These are phyloP conservation scores for Linnemannia schmuckeri DNA, from an alignment of 192 early-diverging fungal species.

Conservation along the genomic window DNA sequence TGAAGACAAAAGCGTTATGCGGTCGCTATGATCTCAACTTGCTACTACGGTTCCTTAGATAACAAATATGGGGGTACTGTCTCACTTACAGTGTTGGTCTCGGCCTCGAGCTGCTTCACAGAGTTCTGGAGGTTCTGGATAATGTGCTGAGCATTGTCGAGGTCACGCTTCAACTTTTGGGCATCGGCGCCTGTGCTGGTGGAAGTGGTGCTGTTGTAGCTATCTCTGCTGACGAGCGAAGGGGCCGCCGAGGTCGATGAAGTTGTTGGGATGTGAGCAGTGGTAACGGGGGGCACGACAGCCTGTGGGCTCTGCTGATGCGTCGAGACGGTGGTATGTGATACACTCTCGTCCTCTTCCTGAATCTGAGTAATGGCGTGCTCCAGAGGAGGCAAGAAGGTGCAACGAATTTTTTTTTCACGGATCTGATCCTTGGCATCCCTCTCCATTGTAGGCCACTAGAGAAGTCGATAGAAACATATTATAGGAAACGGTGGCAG, in stretches of 20 bases:
- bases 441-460: conserved; percentile 76
- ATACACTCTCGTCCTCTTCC: conserved; percentile 23
- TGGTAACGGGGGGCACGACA: neutral
- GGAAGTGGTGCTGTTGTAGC: conserved; percentile 7
- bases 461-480: neutral
- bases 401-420: conserved; percentile 78
- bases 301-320: neutral
- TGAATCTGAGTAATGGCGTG: conserved; percentile 24
- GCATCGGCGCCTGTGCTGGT: conserved; percentile 11
- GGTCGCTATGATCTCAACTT: neutral
- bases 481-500: neutral
- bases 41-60: neutral
- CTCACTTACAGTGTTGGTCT: conserved; percentile 39
- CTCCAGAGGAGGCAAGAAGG: conserved; percentile 58
- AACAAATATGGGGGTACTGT: neutral
- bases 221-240: conserved; percentile 2
- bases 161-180: conserved; percentile 34
- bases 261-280: neutral
- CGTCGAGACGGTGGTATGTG: neutral
- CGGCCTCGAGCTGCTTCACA: conserved; percentile 29
- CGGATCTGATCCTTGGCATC: conserved; percentile 70
- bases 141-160: conserved; percentile 23
- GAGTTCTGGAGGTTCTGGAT: conserved; percentile 33
- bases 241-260: neutral
- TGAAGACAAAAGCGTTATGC: neutral